Conservation (phyloP, 192 early-diverging fungal species). For the Linnemannia schmuckeri region DNA sequence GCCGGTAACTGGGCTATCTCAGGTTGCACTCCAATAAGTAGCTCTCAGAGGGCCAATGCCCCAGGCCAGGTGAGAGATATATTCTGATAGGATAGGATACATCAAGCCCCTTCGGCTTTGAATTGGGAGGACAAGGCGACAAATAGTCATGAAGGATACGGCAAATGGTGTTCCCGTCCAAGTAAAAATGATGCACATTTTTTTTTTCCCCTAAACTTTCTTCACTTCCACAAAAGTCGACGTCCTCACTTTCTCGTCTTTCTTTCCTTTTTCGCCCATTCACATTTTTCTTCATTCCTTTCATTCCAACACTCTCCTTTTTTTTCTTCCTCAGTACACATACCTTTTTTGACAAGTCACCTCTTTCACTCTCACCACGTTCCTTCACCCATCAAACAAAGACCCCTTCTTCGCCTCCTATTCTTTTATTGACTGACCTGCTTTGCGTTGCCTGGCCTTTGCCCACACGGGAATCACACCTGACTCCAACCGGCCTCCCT, state of each 20-base stretch:
- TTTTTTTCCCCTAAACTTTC: not conserved
- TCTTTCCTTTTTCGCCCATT: not conserved
- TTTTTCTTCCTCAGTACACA: not conserved
- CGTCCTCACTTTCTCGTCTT: not conserved
- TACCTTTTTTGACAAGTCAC: not conserved
- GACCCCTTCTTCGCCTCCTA: not conserved
- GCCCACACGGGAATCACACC: not conserved
- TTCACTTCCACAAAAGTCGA: not conserved
- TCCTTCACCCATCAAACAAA: not conserved
- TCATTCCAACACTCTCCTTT: not conserved
- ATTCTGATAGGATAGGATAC: too few relatives aligned
- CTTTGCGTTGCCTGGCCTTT: not conserved
- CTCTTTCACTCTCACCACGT: not conserved
- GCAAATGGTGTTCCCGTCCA: too few relatives aligned
- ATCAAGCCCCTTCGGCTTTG: too few relatives aligned
- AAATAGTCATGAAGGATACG: too few relatives aligned
- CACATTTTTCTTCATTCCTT: not conserved
- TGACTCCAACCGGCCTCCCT: not conserved
- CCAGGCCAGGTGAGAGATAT: too few relatives aligned
- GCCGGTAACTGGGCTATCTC: not conserved
- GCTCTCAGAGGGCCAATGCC: too few relatives aligned
- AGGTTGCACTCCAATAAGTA: not conserved
- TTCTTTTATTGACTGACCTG: not conserved
- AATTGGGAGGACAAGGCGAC: too few relatives aligned
- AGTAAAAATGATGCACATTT: not conserved